These are phyloP conservation scores for Ettlia oleoabundans DNA, from an alignment of 139 green algal species.

Conservation along the genomic window DNA sequence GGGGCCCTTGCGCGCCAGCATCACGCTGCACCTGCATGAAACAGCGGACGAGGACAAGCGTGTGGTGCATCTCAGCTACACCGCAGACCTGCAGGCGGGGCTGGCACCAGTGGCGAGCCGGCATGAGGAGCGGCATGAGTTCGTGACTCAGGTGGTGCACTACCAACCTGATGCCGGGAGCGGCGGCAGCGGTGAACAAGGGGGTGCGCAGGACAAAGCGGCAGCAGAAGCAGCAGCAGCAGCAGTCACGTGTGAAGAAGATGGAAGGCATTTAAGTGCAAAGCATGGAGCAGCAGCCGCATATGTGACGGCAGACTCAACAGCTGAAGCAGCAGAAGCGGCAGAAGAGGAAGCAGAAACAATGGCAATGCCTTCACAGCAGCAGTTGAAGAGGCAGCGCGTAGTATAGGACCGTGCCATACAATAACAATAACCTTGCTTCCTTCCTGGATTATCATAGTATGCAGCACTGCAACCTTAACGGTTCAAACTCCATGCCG, in stretches of 20 bases:
- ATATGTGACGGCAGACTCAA: not conserved
- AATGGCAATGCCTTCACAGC: not conserved
- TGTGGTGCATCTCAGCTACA: slow-evolving; percentile 9
- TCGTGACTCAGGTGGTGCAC: slow-evolving; percentile 27
- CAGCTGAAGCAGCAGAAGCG: not conserved
- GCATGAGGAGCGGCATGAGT: slow-evolving; percentile 2
- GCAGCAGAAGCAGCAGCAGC: not conserved
- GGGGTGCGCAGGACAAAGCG: not conserved
- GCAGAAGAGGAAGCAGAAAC: not conserved
- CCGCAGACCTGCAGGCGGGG: not conserved
- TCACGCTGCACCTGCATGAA: slow-evolving; percentile 37
- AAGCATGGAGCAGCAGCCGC: not conserved
- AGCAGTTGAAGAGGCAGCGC: slow-evolving; percentile 20
- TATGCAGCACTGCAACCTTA: too few relatives aligned
- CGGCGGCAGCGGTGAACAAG: not conserved
- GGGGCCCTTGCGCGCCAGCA: not conserved
- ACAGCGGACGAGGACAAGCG: not conserved
- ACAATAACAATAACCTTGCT: too few relatives aligned
- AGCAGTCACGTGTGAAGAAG: not conserved
- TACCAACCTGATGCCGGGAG: not conserved
- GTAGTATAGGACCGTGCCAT: too few relatives aligned
- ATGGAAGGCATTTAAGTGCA: not conserved
- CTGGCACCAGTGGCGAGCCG: not conserved
- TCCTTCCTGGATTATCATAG: too few relatives aligned
- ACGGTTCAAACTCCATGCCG: too few relatives aligned